Conservation (phyloP, 768 basidiomycete genomes). For the Boletus bicolor region DNA sequence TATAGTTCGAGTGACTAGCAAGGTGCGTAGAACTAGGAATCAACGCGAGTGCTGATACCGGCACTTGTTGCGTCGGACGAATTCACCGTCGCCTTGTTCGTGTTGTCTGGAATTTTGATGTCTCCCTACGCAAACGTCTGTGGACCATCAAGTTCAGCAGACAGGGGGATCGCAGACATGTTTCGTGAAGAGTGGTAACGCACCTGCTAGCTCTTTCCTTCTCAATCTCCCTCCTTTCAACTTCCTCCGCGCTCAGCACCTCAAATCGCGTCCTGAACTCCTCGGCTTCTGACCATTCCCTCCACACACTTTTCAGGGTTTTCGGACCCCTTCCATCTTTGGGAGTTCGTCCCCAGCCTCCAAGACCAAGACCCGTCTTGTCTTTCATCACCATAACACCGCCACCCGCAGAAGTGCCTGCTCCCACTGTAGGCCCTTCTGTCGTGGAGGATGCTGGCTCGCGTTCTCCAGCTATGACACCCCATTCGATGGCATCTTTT, state of each 20-base stretch:
- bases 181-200: constrained; percentile 17
- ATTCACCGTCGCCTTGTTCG: constrained; percentile 38
- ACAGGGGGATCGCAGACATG: not conserved
- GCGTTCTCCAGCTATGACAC: constrained; percentile 68
- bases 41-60: constrained; percentile 6
- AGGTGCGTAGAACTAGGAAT: constrained; percentile 5
- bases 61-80: not conserved
- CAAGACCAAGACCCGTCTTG: constrained; percentile 76
- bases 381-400: constrained; percentile 66
- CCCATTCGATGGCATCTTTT: constrained; percentile 92
- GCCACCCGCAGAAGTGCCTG: constrained; percentile 16
- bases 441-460: constrained; percentile 23
- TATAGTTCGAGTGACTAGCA: constrained; percentile 10
- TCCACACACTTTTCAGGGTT: constrained; percentile 82
- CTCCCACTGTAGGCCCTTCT: constrained; percentile 15
- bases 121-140: constrained; percentile 62
- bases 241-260: constrained; percentile 84
- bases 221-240: constrained; percentile 86
- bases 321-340: constrained; percentile 80
- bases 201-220: constrained; percentile 75
- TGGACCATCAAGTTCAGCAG: constrained; percentile 4
- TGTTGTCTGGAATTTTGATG: constrained; percentile 60
- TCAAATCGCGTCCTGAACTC: constrained; percentile 89
- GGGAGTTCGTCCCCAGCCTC: constrained; percentile 72
- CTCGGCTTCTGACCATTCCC: constrained; percentile 91